These are phyloP conservation scores for Tolypocladium ovalisporum DNA, from an alignment of 2,329 filamentous ascomycete genomes.

Conservation along the genomic window DNA sequence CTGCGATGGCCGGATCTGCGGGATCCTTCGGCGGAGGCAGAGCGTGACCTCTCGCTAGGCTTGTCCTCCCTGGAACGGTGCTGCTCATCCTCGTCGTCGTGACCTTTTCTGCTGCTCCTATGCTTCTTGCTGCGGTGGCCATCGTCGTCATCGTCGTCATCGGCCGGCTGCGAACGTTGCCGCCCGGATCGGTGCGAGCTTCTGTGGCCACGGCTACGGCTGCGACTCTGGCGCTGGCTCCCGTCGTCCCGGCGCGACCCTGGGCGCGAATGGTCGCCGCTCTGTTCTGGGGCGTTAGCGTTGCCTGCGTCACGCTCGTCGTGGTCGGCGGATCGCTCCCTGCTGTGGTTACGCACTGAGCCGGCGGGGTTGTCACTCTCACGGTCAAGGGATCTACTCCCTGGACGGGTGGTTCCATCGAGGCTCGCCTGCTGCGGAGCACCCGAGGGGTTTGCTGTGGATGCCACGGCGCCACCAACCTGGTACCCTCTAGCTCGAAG, in stretches of 20 bases:
- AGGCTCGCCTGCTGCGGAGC: constrained; percentile 5
- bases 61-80: constrained; percentile 27
- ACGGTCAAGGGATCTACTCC: constrained; percentile 35
- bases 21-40: constrained; percentile 50
- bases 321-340: constrained; percentile 17
- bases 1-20: constrained; percentile 49
- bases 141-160: constrained; percentile 35
- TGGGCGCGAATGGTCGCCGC: constrained; percentile 17
- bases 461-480: constrained; percentile 24
- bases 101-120: constrained; percentile 29
- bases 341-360: constrained; percentile 21
- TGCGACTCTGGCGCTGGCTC: constrained; percentile 14
- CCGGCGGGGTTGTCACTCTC: constrained; percentile 23
- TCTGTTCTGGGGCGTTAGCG: constrained; percentile 2
- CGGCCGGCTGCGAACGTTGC: constrained; percentile 42
- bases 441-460: neutral
- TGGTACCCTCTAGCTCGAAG: constrained; percentile 43
- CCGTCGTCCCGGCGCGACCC: constrained; percentile 22
- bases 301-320: constrained; percentile 11
- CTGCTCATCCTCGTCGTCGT: constrained; percentile 35
- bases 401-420: constrained; percentile 20
- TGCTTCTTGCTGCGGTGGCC: constrained; percentile 39
- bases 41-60: constrained; percentile 47
- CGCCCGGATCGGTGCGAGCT: constrained; percentile 39
- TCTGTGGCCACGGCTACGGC: constrained; percentile 30